Base-by-base conservation (phyloP, 192 early-diverging fungal species). In the Entomortierella lignicola region DNA sequence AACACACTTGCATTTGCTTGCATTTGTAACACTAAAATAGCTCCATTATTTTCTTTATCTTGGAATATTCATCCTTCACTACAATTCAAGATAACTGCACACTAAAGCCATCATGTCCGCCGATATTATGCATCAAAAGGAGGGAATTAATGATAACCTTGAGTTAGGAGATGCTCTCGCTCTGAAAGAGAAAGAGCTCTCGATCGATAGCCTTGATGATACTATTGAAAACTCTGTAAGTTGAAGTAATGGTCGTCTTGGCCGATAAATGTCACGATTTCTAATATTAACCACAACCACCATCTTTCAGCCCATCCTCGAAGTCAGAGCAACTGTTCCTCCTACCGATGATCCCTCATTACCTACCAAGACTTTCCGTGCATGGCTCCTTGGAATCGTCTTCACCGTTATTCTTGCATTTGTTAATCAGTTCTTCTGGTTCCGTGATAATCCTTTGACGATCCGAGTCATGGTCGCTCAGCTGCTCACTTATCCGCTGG, bases 401-500 rank as follows among this genome's bases (percentile, higher is more conserved):
- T 94, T 94, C 55, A 83, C 84, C 39, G 69, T 75, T 2, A 85
- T 81, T 37, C 72, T 93, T 32, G 88, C 89, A 30, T 91, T 92
- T 68, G 82, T 89, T n/a, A 92, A 93, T 72, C 92, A 93, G 81
- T 91, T 94, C 77, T 92, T 94, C 74, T 93, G 93, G 85, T 97
- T 94, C 85, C 91, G 94, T 69, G 91, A 92, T 17, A 96, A 95
- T 77, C 87, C 91, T 1, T 86, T 94, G 50, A 84, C 86, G 0
- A 83, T 94, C 29, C 86, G 86, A 27, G 86, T 90, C 27, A 85
- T 90, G 72, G 85, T 95, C 20, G 94, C 92, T 2, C 85, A 91
- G 57, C 69, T 97, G 70, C 85, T 96, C 0, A 81, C 91, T 2
- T 95, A 93, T 54, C 93, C 96, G 8, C 59, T 90, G 7, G 96